Percentiles rank a stretch among this genome's conserved stretches.
phyloP scores from a whole-genome alignment of 176 grass and related monocot species.

The Musa troglodytarum region DNA sequence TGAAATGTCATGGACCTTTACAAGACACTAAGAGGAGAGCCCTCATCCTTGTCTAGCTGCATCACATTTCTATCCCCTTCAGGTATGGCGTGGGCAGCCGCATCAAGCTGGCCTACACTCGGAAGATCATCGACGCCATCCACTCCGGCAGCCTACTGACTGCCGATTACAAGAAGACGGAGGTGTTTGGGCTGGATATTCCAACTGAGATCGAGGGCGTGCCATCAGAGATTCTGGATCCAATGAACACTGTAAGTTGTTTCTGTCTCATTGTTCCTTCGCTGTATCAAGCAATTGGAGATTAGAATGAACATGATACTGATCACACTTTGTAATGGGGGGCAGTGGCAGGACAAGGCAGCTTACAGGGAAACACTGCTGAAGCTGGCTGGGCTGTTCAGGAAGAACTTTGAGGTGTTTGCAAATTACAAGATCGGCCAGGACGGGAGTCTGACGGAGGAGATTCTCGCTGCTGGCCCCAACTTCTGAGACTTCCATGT shows the following conservation, averaged over 20 bases:
- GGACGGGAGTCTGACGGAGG: constrained; percentile 55
- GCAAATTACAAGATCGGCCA: constrained; percentile 68
- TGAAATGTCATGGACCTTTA: background rate
- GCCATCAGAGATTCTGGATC: constrained; percentile 79
- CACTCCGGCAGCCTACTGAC: constrained; percentile 79
- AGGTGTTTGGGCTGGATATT: constrained; percentile 90
- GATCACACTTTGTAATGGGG: background rate
- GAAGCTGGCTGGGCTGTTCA: constrained; percentile 81
- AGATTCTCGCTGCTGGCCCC: constrained; percentile 91
- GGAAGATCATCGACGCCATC: constrained; percentile 96
- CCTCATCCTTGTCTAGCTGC: background rate
- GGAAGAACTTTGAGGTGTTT: constrained; percentile 95
- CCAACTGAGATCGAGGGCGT: constrained; percentile 59
- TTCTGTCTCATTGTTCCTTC: background rate
- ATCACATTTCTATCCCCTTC: background rate
- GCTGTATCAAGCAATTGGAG: background rate
- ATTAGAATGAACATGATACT: too few species aligned
- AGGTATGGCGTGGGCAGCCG: constrained; percentile 92
- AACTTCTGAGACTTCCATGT: constrained; percentile 35
- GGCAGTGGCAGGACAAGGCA: constrained; percentile 78
- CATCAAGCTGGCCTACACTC: constrained; percentile 69
- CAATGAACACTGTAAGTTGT: constrained; percentile 71
- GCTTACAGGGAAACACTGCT: constrained; percentile 78
- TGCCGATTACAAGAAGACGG: constrained; percentile 69
- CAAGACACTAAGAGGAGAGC: background rate